phyloP scores from a whole-genome alignment of 2,329 filamentous ascomycete species.

The Scedosporium dehoogii region DNA sequence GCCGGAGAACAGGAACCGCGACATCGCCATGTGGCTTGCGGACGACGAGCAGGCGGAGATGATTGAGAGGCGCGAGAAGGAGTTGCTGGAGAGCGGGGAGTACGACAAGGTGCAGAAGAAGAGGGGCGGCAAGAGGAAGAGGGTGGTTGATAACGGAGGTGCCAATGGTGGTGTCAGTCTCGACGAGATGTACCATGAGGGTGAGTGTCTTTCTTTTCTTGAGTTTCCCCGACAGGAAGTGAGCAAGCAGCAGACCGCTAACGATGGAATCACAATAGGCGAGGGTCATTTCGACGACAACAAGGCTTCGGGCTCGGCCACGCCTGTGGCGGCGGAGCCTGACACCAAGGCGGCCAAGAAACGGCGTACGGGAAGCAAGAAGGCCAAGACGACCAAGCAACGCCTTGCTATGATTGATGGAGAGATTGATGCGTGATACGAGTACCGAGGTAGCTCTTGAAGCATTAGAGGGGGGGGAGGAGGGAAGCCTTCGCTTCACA shows the following conservation, averaged over 20 bases:
- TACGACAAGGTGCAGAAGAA: slow-evolving; percentile 56
- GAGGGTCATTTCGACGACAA: slow-evolving; percentile 95
- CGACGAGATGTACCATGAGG: slow-evolving; percentile 99
- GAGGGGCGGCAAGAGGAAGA: slow-evolving; percentile 45
- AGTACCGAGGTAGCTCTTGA: neutral
- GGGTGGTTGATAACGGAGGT: slow-evolving; percentile 30
- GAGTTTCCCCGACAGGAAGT: neutral
- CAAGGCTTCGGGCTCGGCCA: slow-evolving; percentile 74
- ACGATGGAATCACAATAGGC: slow-evolving; percentile 39
- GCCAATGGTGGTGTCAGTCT: slow-evolving; percentile 46
- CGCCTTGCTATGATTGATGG: slow-evolving; percentile 59
- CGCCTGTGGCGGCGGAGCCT: slow-evolving; percentile 54
- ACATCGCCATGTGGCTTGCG: slow-evolving; percentile 97
- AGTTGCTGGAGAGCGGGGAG: slow-evolving; percentile 66
- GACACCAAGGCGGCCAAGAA: slow-evolving; percentile 43
- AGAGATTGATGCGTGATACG: slow-evolving; percentile 21
- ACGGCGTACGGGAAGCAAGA: slow-evolving; percentile 40
- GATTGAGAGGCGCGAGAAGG: slow-evolving; percentile 86
- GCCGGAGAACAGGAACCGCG: slow-evolving; percentile 87
- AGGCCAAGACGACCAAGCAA: slow-evolving; percentile 59
- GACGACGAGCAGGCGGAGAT: slow-evolving; percentile 93
- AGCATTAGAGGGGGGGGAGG: neutral
- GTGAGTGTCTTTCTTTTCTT: slow-evolving; percentile 44
- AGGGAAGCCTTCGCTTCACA: neutral
- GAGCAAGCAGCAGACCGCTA: slow-evolving; percentile 18